Percentiles rank a stretch among this genome's conserved stretches.
Conservation (phyloP, 2,329 filamentous ascomycete genomes). For the Aspergillus sp. region DNA sequence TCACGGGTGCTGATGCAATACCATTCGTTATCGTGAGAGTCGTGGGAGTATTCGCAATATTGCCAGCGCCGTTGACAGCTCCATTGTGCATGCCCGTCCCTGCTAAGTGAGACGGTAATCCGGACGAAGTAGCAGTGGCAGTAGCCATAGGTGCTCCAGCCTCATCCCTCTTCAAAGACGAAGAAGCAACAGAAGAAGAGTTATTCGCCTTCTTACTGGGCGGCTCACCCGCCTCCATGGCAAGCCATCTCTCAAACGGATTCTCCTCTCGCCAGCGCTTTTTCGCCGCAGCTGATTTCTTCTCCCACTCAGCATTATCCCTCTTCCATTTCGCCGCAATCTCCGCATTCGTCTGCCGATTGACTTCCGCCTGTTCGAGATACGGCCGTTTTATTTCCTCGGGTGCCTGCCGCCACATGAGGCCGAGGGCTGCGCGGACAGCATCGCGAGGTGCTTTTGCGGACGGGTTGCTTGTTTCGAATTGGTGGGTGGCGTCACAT, state of each 20-base stretch:
- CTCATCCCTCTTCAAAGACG: not conserved
- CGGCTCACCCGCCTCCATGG: conserved; percentile 24
- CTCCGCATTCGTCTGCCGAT: conserved; percentile 67
- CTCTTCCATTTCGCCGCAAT: conserved; percentile 71
- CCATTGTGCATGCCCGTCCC: not conserved
- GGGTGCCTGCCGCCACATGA: conserved; percentile 82
- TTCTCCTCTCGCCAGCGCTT: conserved; percentile 41
- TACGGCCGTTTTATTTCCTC: conserved; percentile 74
- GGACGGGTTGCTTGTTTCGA: conserved; percentile 63
- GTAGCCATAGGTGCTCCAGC: not conserved
- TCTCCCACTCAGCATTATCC: conserved; percentile 56
- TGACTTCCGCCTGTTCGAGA: conserved; percentile 68
- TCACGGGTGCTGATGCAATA: not conserved
- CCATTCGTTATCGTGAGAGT: not conserved
- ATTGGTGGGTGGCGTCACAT: conserved; percentile 67
- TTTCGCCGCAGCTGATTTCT: conserved; percentile 38
- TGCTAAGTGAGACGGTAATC: not conserved
- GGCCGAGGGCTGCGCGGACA: conserved; percentile 79
- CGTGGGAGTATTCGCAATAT: not conserved
- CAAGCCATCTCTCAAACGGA: conserved; percentile 40
- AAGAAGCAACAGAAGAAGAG: not conserved
- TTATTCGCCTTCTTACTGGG: conserved; percentile 4
- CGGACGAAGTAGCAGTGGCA: not conserved
- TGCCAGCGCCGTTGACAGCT: not conserved
- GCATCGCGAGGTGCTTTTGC: conserved; percentile 70